Percentiles rank a stretch among this genome's conserved stretches.
Evolutionary conservation across 139 green algal genomes (phyloP).

Genomic region (Chlorella sp.): DNA sequence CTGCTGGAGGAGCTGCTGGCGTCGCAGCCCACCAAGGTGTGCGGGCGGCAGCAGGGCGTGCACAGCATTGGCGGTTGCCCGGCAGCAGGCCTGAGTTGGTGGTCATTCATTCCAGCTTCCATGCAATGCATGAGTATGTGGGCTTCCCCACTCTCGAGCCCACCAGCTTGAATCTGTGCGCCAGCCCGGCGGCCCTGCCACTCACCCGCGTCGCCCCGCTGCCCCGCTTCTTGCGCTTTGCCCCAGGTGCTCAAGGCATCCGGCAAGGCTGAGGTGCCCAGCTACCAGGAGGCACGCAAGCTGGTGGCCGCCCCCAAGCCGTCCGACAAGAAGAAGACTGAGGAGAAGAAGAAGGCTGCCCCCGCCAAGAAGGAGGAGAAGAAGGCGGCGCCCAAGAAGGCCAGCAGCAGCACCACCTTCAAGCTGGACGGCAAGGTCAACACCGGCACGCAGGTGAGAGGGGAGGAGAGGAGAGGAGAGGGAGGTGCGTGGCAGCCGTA

Average conservation of each 20-base stretch:
- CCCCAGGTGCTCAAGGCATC: neutral
- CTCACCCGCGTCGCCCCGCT: too few species aligned
- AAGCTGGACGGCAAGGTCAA: constrained; percentile 19
- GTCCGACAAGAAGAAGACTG: constrained; percentile 11
- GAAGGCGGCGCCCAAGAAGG: constrained; percentile 22
- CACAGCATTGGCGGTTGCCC: too few species aligned
- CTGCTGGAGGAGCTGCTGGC: constrained; percentile 30
- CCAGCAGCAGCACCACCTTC: constrained; percentile 19
- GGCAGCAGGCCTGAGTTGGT: too few species aligned
- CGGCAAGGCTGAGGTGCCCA: neutral
- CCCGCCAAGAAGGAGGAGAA: constrained; percentile 7
- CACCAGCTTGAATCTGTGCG: too few species aligned
- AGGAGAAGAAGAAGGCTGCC: constrained; percentile 12
- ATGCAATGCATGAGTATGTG: too few species aligned
- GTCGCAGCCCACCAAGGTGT: neutral
- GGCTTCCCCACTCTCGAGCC: too few species aligned
- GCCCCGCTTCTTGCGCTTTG: too few species aligned
- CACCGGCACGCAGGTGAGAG: constrained; percentile 4
- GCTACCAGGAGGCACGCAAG: constrained; percentile 1
- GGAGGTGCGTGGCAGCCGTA: too few species aligned
- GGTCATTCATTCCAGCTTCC: too few species aligned
- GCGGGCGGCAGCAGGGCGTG: too few species aligned
- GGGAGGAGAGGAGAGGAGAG: neutral
- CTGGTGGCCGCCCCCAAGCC: neutral
- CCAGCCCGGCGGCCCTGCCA: too few species aligned